Percentiles rank a stretch among this genome's conserved stretches.
Evolutionary conservation across 2,329 filamentous ascomycete genomes (phyloP).

Genomic region (Bimuria novae-zelandiae): DNA sequence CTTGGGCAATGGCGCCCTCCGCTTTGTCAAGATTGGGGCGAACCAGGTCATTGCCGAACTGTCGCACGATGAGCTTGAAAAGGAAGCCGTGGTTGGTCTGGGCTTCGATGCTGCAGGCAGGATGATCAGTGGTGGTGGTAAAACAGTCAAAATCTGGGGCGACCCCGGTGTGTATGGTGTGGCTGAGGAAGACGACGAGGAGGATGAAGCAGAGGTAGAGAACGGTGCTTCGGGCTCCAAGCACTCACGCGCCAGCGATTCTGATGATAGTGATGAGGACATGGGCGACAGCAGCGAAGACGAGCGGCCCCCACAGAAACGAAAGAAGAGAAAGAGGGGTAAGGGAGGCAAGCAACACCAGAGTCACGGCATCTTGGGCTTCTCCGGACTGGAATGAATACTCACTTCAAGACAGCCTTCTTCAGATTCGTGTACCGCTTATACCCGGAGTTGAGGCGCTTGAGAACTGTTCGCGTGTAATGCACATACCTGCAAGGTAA

Average conservation of each 20-base stretch:
- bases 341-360: conserved; percentile 40
- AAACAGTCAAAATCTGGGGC: conserved; percentile 86
- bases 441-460: neutral
- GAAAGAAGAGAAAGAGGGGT: conserved; percentile 50
- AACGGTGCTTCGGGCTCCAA: conserved; percentile 41
- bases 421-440: neutral
- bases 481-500: neutral
- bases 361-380: conserved; percentile 42
- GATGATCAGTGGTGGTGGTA: conserved; percentile 87
- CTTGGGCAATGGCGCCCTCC: conserved; percentile 77
- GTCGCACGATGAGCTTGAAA: conserved; percentile 74
- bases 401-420: neutral
- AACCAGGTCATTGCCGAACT: conserved; percentile 73
- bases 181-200: conserved; percentile 54
- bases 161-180: conserved; percentile 70
- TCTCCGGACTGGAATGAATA: conserved; percentile 40
- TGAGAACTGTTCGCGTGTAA: neutral
- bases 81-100: conserved; percentile 78
- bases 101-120: conserved; percentile 84
- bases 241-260: conserved; percentile 45
- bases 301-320: conserved; percentile 47
- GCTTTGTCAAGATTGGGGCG: conserved; percentile 73
- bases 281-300: conserved; percentile 50
- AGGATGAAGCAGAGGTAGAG: conserved; percentile 54
- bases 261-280: conserved; percentile 53